Base-by-base conservation (phyloP, 345 rosid genomes). In the Ceriops zippeliana region DNA sequence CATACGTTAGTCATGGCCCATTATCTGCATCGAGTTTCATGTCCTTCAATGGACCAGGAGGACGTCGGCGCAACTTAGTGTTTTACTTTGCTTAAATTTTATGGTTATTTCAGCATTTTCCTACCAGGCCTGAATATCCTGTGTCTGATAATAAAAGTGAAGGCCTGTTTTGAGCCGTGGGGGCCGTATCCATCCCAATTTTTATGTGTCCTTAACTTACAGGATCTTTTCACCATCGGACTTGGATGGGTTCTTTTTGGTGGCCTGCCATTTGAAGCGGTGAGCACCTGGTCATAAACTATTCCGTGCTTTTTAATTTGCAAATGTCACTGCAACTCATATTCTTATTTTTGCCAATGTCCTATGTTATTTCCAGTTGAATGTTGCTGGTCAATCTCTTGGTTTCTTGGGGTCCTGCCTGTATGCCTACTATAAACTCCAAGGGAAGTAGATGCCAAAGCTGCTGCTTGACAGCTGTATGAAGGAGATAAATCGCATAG, bases 361-460 rank as follows among this genome's bases (percentile, higher is more conserved):
- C 9, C 0, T 30, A 2, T 42, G 53, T 2, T 65, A 59, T 70
- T 74, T 72, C 38, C 84, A 86, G 90, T 60, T 81, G 79, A 86
- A 83, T 79, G 76, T 86, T 2, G 42, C 78, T 24, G 86, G 90
- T 49, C 88, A 86, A 63, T 77, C 79, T 52, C 76, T 86, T 52
- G 87, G 89, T 51, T 86, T 86, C 54, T 58, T 83, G 5, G 88
- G 88, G 24, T 86, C 91, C 15, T 81, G 84, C 61, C 75, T 80
- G 38, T 84, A 83, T 56, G 91, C 91, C 13, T 87, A 78, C 79
- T 83, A 74, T 63, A 87, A 84, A 73, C 76, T 83, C 34, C 68
- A 37, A 38, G 89, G 89, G 35, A 80, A 67, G 62, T 84, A 73
- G 71, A 56, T 5, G 24, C 22, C 66, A 32, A 52, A 54, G 32